Base-by-base conservation (phyloP, 495 filamentous ascomycete genomes). In the Xylaria longipes region DNA sequence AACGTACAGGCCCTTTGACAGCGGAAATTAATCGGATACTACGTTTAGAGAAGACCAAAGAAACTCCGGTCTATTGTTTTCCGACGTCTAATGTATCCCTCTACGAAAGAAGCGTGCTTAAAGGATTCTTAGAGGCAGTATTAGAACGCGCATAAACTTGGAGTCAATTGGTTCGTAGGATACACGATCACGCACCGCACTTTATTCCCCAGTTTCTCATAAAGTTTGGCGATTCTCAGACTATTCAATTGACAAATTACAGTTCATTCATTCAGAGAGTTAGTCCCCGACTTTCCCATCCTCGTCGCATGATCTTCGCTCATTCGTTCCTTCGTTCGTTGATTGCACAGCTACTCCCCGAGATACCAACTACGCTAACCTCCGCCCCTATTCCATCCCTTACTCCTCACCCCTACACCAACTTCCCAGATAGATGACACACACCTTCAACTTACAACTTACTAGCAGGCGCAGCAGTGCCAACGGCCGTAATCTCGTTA, bases 401-500 rank as follows among this genome's bases (percentile, higher is more conserved):
- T 12, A 27, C 22, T 52, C 9, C 3, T 27, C 14, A 56, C 17
- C 17, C 52, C 8, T 22, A 60, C n/a, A 60, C 17, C 22, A 29
- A 15, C 20, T 22, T 50, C 1, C 50, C 50, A 20, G 17, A 48
- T 8, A 7, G 17, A 48, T 48, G 45, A 2, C 5, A 48, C 14
- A 17, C n/a, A 57, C 2, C 20, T 15, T 39, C 15, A 17, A 8
- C 39, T 29, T 60, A 71, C 62, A 71, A 66, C 41, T 97, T 98
- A 22, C 94, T 89, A 71, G 93, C 94, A 54, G 89, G 86, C 58
- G 71, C 79, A 80, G 93, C 79, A 82, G 83, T 82, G 9, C 94
- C 94, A 54, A 94, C 87, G 57, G 90, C 91, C 15, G 94, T 97
- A 77, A 99, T 98, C 88, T 98, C 96, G 65, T 98, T 94, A 78